Evolutionary conservation across 78 protist genomes (phyloP), one percentile per base, ranked within the genome.

Genomic region (Dictyostelium firmibasis): DNA sequence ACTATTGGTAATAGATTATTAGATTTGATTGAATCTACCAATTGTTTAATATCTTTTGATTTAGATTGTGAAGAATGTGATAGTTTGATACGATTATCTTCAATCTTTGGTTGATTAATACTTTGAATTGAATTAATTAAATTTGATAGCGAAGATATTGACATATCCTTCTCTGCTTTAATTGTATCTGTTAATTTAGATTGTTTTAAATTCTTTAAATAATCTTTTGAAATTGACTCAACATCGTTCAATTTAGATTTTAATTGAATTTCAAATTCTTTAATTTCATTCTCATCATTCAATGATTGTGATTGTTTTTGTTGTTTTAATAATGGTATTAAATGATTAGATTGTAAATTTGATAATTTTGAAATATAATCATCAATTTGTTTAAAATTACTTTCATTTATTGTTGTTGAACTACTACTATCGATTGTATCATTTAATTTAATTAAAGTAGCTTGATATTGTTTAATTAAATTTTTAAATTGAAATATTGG

Each of bases 1-100:
- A 81, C 38, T 3, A 89, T 62, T 36, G 84, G 84, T 23, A 78
- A 53, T 38, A 89, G 47, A 69, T 89, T 69, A 81, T 81, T 81
- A 6, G 94, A 69, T 35, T 89, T 89, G 13, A 89, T 72, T 9
- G 86, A 69, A 4, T 20, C 43, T 0, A 89, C 57, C 10, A 89
- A 20, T 33, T 81, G 62, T 62, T 87, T 70, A 3, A 82, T 18
- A 33, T 20, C 31, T 27, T 38, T 79, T 14, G 60, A 38, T 33
- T 72, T 72, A 0, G 79, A 72, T 29, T 14, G 38, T 9, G 27
- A 29, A 2, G 67, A 31, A n/a, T 62, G 31, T 9, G 27, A 11
- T 27, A 64, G 4, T 25, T 43, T 60, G 2, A 25, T n/a, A 67
- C 57, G n/a, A n/a, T 60, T 41, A 13, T 29, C 60, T 47, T 67